Evolutionary conservation across 73 alveolate species (phyloP), one percentile per base, ranked within the genome.

Genomic region (Paramecium sexaurelia): DNA sequence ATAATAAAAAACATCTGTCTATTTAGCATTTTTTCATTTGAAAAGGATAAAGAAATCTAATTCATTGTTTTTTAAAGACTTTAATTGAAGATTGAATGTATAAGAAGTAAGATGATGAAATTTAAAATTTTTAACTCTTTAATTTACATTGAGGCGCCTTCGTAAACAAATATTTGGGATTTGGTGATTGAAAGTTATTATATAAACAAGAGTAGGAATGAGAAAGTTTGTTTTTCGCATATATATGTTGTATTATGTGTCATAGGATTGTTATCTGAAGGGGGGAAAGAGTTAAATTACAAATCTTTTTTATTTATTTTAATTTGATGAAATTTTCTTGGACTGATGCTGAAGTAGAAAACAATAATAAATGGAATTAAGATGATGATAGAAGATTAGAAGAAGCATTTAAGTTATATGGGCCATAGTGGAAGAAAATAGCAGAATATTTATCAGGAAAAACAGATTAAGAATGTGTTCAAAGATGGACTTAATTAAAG

Each of bases 281-380:
- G 83, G 83, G 83, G 83, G 83, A 61, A 32, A 61, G 83, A 61
- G 83, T 61, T 61, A 61, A 61, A 26, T 51, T 61, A 61, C 83
- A 61, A 61, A 61, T 61, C 83, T 61, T 61, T 1, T 29, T 29
- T 71, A 27, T 71, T 69, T 71, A 71, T 71, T 32, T 71, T 71
- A 71, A 71, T 71, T 71, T 71, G 43, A 71, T 71, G 86, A 11
- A 33, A 32, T 71, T 71, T 71, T 20, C 57, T 71, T 71, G 86
- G 86, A 71, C 61, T 37, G 55, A 71, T 27, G 86, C 37, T 27
- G 86, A 71, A 71, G 24, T 71, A 10, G 86, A 71, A 35, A 71
- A 51, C 33, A 51, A 51, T 3, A 51, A 20, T 61, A 61, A 61
- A 61, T 61, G 83, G 83, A 61, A 61, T 61, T 19, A 19, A 33